Conservation (phyloP, 1,284 basidiomycete species). For the Trichosporon sp. region DNA sequence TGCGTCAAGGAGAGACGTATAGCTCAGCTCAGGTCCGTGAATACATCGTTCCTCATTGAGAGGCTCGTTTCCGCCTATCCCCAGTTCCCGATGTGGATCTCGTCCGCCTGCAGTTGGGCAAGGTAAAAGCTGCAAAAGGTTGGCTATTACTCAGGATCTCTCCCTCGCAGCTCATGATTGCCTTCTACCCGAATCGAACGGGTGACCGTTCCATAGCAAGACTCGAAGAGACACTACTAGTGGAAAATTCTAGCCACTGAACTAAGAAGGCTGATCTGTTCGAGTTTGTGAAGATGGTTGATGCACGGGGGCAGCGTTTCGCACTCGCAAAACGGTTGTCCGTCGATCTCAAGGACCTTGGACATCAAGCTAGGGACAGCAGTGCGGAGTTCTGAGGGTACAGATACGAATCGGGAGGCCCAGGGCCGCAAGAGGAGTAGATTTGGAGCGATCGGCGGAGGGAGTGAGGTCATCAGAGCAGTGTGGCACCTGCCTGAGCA, state of each 20-base stretch:
- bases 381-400: too few relatives aligned
- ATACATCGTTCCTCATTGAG: too few relatives aligned
- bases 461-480: too few relatives aligned
- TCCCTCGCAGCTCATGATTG: neutral
- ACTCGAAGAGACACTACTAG: neutral
- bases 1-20: too few relatives aligned
- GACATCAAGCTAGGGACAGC: too few relatives aligned
- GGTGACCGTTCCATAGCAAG: neutral
- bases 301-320: neutral
- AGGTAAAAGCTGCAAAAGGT: neutral
- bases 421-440: too few relatives aligned
- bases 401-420: too few relatives aligned
- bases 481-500: too few relatives aligned
- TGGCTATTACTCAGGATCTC: neutral
- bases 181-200: constrained; percentile 1
- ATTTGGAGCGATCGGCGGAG: too few relatives aligned
- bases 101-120: neutral
- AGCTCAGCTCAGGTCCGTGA: too few relatives aligned
- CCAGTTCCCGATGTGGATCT: too few relatives aligned
- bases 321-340: neutral
- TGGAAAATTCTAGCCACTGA: neutral
- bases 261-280: neutral
- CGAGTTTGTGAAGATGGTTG: neutral
- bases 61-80: too few relatives aligned
- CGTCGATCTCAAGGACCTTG: neutral